Evolutionary conservation across 192 early-diverging fungal genomes (phyloP).

Genomic region (Haplosporangium gracile): DNA sequence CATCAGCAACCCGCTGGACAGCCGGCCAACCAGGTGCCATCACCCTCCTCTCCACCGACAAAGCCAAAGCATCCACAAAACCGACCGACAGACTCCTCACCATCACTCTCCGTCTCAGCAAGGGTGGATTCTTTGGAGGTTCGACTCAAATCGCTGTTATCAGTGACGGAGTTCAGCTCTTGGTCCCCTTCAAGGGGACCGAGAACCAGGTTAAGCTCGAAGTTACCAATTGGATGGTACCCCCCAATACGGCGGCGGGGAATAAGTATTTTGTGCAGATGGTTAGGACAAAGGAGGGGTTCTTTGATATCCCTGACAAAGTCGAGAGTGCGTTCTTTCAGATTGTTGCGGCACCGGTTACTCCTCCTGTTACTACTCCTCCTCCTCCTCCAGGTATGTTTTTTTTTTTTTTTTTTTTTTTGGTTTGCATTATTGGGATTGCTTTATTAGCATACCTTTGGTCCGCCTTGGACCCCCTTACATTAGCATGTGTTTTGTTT

Average conservation of each 20-base stretch:
- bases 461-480: background rate
- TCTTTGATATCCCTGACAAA: slow-evolving; percentile 16
- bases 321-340: slow-evolving; percentile 7
- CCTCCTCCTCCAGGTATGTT: slow-evolving; percentile 5
- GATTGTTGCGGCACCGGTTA: slow-evolving; percentile 5
- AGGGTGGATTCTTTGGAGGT: background rate
- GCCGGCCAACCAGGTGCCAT: slow-evolving; percentile 22
- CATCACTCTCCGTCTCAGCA: slow-evolving; percentile 12
- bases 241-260: slow-evolving; percentile 13
- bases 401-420: background rate
- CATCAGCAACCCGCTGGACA: slow-evolving; percentile 32
- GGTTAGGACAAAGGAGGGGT: background rate
- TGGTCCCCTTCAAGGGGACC: slow-evolving; percentile 5
- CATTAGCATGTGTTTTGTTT: background rate
- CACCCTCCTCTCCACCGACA: slow-evolving; percentile 29
- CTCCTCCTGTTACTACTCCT: background rate
- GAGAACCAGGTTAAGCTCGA: background rate
- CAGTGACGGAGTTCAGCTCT: slow-evolving; percentile 17
- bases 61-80: slow-evolving; percentile 14
- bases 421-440: background rate
- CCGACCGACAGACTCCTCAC: slow-evolving; percentile 26
- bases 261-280: slow-evolving; percentile 36
- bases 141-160: slow-evolving; percentile 10
- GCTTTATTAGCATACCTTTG: background rate
- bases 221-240: slow-evolving; percentile 27